Evolutionary conservation across 2,329 filamentous ascomycete genomes (phyloP).

Genomic region (Parastagonospora avenae): DNA sequence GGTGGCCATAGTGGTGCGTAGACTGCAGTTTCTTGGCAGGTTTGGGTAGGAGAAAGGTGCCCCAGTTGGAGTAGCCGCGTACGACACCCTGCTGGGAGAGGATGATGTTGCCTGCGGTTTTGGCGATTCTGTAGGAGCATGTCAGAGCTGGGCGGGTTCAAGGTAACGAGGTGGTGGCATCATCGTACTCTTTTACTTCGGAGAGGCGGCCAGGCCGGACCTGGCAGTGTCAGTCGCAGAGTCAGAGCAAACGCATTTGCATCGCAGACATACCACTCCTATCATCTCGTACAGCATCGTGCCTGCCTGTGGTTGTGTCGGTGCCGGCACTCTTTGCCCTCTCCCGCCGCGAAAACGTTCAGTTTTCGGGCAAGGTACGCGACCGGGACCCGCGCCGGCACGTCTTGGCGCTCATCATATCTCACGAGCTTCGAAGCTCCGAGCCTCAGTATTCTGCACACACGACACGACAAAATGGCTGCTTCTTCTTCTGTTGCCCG

Average conservation of each 20-base stretch:
- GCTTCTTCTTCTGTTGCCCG: slow-evolving; percentile 39
- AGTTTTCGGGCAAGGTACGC: slow-evolving; percentile 24
- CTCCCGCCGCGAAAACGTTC: slow-evolving; percentile 27
- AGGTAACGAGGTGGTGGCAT: slow-evolving; percentile 13
- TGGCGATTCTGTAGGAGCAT: slow-evolving; percentile 71
- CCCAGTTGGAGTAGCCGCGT: slow-evolving; percentile 94
- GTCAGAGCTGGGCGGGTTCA: slow-evolving; percentile 6
- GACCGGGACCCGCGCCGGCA: not conserved
- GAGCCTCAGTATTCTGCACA: slow-evolving; percentile 3
- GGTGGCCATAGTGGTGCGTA: slow-evolving; percentile 83
- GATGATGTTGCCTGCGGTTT: slow-evolving; percentile 80
- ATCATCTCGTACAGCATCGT: slow-evolving; percentile 97
- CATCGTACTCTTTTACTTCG: slow-evolving; percentile 93
- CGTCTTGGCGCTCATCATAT: slow-evolving; percentile 15
- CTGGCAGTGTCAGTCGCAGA: slow-evolving; percentile 54
- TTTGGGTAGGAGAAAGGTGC: slow-evolving; percentile 83
- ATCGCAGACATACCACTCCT: slow-evolving; percentile 72
- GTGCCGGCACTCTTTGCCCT: slow-evolving; percentile 1
- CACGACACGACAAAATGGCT: slow-evolving; percentile 38
- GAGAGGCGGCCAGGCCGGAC: slow-evolving; percentile 87
- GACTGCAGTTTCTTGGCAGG: slow-evolving; percentile 80
- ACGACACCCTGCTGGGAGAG: slow-evolving; percentile 86
- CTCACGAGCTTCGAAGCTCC: slow-evolving; percentile 4
- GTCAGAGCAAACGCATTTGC: not conserved
- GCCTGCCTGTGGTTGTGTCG: slow-evolving; percentile 2